Conservation (phyloP, 257 asterid species). For the Linderniella brevidens region DNA sequence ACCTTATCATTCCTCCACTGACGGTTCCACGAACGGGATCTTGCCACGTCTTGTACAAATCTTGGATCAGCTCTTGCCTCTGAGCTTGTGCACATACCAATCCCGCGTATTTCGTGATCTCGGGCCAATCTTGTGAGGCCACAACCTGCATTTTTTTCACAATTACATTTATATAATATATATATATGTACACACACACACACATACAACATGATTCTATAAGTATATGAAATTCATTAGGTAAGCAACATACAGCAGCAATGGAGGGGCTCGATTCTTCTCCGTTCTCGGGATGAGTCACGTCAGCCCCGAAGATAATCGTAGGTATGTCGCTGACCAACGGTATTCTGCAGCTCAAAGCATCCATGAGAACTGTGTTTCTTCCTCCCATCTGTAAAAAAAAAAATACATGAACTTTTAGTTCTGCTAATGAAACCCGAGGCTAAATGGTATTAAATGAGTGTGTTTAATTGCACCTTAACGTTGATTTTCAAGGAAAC, state of each 20-base stretch:
- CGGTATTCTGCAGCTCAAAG: constrained; percentile 87
- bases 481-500: constrained; percentile 94
- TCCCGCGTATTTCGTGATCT: constrained; percentile 95
- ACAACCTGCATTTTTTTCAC: constrained; percentile 49
- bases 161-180: constrained; percentile 5
- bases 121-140: constrained; percentile 99
- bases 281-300: constrained; percentile 98
- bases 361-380: constrained; percentile 48
- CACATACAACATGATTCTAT: neutral
- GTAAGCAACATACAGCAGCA: constrained; percentile 73
- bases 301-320: constrained; percentile 96
- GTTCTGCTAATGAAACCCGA: neutral
- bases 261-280: constrained; percentile 97
- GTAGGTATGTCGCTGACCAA: constrained; percentile 95
- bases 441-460: neutral
- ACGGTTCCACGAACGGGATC: constrained; percentile 91
- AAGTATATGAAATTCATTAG: neutral
- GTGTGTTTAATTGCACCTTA: constrained; percentile 28
- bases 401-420: neutral
- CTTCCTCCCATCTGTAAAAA: constrained; percentile 78
- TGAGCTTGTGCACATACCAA: constrained; percentile 98
- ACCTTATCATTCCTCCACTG: constrained; percentile 99
- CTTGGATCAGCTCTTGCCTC: constrained; percentile 90
- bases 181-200: neutral
- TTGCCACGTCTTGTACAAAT: constrained; percentile 90